Base-by-base conservation (phyloP, 768 basidiomycete genomes). In the Boletus pseudopeckii region DNA sequence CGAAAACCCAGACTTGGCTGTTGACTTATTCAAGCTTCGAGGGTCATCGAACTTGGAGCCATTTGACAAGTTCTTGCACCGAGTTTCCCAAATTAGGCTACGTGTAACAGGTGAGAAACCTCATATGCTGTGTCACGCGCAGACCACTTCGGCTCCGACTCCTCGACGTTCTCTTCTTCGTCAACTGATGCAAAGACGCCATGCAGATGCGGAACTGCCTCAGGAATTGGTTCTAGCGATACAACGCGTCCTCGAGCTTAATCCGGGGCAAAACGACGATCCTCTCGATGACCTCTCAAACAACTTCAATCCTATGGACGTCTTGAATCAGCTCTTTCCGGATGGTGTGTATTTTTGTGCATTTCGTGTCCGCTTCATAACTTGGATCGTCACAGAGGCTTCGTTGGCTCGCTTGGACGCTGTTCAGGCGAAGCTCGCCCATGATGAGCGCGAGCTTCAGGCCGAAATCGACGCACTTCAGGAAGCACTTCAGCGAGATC, bases 351-450 rank as follows among this genome's bases (percentile, higher is more conserved):
- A 61, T 26, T n/a, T 46, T 42, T 28, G 18, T 39, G 14, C 34
- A 26, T 50, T 11, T 45, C 40, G 13, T 30, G 18, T 36, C 26
- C 30, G 13, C 6, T 59, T 53, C 8, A 39, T 55, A 41, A 50
- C 28, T 33, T 45, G 22, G 37, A 18, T 41, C 43, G 30, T 36
- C 52, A 6, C 48, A 98, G 95, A 95, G 72, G 78, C 78, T 14
- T 88, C 93, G 0, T 74, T 97, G 36, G 77, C 76, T 10, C 80
- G 88, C 52, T 77, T 95, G 20, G 85, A 88, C 22, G 76, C 77
- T 11, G 83, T 95, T 5, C 88, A 88, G 62, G 73, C 80, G 6
- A 77, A 80, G 22, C 79, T 97, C 3, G 77, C 78, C 17, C 79
- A 87, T 52, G 84, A 86, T 52, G 90, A 92, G 53, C 72, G 76